Evolutionary conservation across 768 basidiomycete genomes (phyloP), one percentile per base, ranked within the genome.

Genomic region (Leccinum broughii): DNA sequence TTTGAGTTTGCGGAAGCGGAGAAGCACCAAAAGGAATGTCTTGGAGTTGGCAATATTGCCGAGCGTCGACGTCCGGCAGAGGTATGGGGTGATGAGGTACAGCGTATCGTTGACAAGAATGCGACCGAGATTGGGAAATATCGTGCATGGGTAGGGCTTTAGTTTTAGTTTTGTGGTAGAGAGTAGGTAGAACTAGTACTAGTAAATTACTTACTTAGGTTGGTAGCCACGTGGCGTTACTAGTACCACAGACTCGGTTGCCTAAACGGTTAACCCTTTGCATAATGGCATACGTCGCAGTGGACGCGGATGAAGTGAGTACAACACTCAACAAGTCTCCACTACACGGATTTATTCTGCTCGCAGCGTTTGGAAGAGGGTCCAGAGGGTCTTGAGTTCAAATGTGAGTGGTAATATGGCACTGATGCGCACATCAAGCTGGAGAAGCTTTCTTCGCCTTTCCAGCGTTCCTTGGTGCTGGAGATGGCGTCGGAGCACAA

Each of bases 1-100:
- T 86, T 98, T 76, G 92, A 93, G 58, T 73, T 80, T 57, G 80
- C 78, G 54, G 92, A 97, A 57, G 90, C 86, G 0, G 86, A 87
- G 68, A 81, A 78, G 58, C 93, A 94, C 70, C 70, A 79, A 39
- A 75, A 72, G 58, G 78, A 79, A 39, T 85, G 83, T 49, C 78
- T 69, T 48, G 64, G 64, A 35, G 32, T 61, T 2, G 64, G 60
- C 32, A 51, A 56, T 54, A 41, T 20, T 10, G 54, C 32, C 32
- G 62, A 55, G 37, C 54, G 59, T 56, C 70, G 57, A 39, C 70
- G 61, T 22, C 84, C 86, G 0, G 79, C 76, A 59, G 83, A 84
- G 54, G 77, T 92, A 7, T 95, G 92, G 92, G 92, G 90, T 2
- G 68, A 76, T 15, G 85, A 87, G 51, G 84, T 83, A 15, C 79